phyloP scores from a whole-genome alignment of 305 asterid species.

The Solanum hybrid region DNA sequence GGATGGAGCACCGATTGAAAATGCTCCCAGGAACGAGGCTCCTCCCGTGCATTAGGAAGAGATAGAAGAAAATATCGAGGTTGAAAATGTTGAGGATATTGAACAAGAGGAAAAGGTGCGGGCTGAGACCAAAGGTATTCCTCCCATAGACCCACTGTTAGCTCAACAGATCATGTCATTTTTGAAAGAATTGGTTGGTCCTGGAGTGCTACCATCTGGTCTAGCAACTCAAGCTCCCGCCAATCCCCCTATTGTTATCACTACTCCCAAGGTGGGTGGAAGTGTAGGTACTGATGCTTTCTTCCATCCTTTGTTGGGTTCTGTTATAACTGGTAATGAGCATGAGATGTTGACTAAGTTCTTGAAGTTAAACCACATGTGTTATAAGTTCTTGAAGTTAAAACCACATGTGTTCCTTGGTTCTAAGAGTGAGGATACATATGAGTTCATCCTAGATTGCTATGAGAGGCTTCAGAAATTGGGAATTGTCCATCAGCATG shows the following conservation, averaged over 20 bases:
- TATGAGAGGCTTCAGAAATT: background rate
- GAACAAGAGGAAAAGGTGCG: background rate
- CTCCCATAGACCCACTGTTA: background rate
- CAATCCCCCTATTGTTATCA: background rate
- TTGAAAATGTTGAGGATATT: background rate
- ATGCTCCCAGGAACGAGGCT: background rate
- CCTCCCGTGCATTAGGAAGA: background rate
- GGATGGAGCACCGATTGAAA: background rate
- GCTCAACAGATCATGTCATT: background rate
- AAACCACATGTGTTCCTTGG: background rate
- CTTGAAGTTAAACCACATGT: too few species aligned
- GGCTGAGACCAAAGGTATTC: background rate
- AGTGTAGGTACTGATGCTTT: background rate
- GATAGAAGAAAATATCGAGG: background rate
- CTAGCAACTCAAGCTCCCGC: background rate
- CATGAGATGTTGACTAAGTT: background rate
- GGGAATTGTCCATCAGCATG: background rate
- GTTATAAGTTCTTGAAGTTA: background rate
- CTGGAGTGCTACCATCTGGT: background rate
- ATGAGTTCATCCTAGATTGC: background rate
- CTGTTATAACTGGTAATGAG: too few species aligned
- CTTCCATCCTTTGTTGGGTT: background rate
- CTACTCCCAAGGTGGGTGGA: background rate
- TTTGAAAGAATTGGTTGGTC: background rate
- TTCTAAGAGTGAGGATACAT: background rate